Base-by-base conservation (phyloP, 805 yeast species). In the Metschnikowia borealis region DNA sequence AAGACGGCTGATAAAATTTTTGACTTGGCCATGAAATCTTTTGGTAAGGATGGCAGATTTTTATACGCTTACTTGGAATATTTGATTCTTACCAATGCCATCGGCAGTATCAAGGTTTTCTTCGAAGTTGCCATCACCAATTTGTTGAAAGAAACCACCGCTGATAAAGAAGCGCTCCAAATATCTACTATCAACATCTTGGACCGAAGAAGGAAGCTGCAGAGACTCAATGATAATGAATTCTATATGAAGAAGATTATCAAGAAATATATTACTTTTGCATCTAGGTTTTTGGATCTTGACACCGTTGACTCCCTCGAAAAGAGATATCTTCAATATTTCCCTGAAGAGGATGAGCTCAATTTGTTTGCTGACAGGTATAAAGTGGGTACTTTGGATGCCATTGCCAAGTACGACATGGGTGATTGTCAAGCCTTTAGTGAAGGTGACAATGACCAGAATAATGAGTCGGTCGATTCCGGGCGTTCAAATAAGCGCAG, bases 91-190 rank as follows among this genome's bases (percentile, higher is more conserved):
- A 74, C 79, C 26, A 85, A 85, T 62, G 87, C 84, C 59, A 91
- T 69, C 69, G 86, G 61, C 77, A 81, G 87, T 60, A 87, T 90
- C 15, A 84, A 92, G 58, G 87, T 89, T 7, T 74, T 89, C 35
- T 85, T 92, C 63, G 98, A 94, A 65, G 78, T 86, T 3, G 82
- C 90, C 0, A 74, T 86, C 8, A 80, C 84, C 8, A 82, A 78
- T 51, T 57, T 72, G 40, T 68, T 82, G 52, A 70, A 67, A 39
- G 73, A 66, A 38, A 65, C 68, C 13, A 53, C 64, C 3, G 52
- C 50, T n/a, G 62, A 57, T 21, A 55, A 55, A 23, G 60, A 54
- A 36, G 49, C 53, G 7, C 53, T 56, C 15, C 52, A 53, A 36
- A 44, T 56, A 3, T 48, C 61, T 3, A 53, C 59, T 4, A 44